Conservation (phyloP, 2,329 filamentous ascomycete genomes). For the Myriosclerotinia duriaeana region DNA sequence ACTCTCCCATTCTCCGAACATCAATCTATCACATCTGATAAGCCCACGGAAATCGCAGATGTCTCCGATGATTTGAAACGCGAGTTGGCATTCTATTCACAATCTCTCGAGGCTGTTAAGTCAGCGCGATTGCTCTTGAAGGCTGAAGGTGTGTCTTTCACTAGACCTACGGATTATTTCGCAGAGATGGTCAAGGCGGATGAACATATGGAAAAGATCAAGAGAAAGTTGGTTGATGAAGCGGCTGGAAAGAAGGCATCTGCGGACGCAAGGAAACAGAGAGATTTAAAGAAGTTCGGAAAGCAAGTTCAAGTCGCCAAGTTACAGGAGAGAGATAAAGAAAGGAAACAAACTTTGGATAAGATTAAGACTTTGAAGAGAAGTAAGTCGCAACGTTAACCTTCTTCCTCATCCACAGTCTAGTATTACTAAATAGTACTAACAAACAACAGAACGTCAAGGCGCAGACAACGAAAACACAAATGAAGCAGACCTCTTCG, state of each 20-base stretch:
- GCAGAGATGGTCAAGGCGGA: slow-evolving; percentile 99
- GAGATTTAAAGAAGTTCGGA: slow-evolving; percentile 98
- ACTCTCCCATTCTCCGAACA: slow-evolving; percentile 78
- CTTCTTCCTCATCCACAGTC: slow-evolving; percentile 28
- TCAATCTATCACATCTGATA: slow-evolving; percentile 70
- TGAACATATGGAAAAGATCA: slow-evolving; percentile 96
- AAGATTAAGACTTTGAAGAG: slow-evolving; percentile 95
- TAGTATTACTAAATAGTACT: slow-evolving; percentile 25
- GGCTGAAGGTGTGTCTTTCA: slow-evolving; percentile 81
- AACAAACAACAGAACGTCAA: slow-evolving; percentile 69
- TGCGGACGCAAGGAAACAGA: slow-evolving; percentile 83
- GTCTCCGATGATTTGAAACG: slow-evolving; percentile 89
- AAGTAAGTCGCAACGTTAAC: slow-evolving; percentile 62
- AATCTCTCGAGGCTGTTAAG: slow-evolving; percentile 77
- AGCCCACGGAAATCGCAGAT: slow-evolving; percentile 73
- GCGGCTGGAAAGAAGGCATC: slow-evolving; percentile 90
- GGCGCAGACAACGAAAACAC: slow-evolving; percentile 58
- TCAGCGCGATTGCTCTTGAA: slow-evolving; percentile 72
- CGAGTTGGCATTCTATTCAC: slow-evolving; percentile 89
- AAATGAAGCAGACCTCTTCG: slow-evolving; percentile 85
- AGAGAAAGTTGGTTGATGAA: slow-evolving; percentile 87
- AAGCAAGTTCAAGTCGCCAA: slow-evolving; percentile 98
- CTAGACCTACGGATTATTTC: slow-evolving; percentile 90
- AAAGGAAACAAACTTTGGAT: slow-evolving; percentile 88
- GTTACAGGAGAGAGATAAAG: slow-evolving; percentile 88